Conservation (phyloP, 768 basidiomycete genomes). For the Lactifluus rugatus region DNA sequence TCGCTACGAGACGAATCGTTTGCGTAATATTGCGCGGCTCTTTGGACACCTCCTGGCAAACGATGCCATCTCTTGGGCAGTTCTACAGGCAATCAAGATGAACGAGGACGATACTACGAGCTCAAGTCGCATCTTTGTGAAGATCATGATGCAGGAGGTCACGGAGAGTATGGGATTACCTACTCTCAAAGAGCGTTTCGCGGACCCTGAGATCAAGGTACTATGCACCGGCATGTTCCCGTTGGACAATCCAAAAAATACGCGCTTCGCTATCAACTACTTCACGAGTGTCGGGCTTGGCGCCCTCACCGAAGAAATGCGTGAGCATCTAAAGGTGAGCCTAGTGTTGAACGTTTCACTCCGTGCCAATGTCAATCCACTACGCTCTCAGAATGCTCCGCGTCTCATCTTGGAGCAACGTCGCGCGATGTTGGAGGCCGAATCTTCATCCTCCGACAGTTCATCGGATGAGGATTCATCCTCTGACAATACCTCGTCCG, state of each 20-base stretch:
- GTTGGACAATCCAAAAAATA: conserved; percentile 91
- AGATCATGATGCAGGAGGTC: conserved; percentile 93
- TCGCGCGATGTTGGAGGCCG: conserved; percentile 73
- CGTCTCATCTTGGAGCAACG: conserved; percentile 90
- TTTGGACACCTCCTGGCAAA: conserved; percentile 86
- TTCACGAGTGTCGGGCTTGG: conserved; percentile 94
- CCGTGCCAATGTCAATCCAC: background rate
- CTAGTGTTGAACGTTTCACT: background rate
- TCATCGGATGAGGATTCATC: conserved; percentile 34
- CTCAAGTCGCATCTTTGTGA: conserved; percentile 92
- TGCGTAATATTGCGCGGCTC: conserved; percentile 94
- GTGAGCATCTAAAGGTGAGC: conserved; percentile 85
- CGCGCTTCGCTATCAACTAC: conserved; percentile 94
- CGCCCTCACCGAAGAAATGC: conserved; percentile 88
- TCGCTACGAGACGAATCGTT: conserved; percentile 95
- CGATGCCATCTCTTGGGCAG: conserved; percentile 86
- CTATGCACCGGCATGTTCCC: conserved; percentile 87
- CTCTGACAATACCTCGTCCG: conserved; percentile 30
- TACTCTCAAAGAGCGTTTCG: conserved; percentile 78
- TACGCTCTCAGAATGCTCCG: conserved; percentile 68
- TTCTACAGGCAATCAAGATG: conserved; percentile 76
- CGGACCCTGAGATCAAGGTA: conserved; percentile 69
- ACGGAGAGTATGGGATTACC: conserved; percentile 90
- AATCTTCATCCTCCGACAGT: conserved; percentile 37
- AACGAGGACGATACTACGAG: conserved; percentile 98